A percentile compares a stretch with the other conserved stretches of the same genome.
Conservation (phyloP, 176 grass and related monocot species). For the Canna indica region DNA sequence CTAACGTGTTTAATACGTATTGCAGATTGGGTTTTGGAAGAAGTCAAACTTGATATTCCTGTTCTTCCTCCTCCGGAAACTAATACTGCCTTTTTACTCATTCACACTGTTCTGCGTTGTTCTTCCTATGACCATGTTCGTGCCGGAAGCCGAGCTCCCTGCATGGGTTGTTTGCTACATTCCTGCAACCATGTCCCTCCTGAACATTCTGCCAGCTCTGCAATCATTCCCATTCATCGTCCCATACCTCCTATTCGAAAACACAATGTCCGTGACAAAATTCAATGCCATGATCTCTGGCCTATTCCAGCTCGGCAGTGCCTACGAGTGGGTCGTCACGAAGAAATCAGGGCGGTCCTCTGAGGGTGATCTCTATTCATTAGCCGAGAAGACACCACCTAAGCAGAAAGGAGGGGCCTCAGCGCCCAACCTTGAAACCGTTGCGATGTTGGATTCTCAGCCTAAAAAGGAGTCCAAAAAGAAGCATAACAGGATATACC, state of each 20-base stretch:
- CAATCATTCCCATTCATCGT: slow-evolving; percentile 44
- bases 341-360: slow-evolving; percentile 39
- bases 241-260: slow-evolving; percentile 43
- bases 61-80: slow-evolving; percentile 46
- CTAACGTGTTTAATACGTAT: neutral
- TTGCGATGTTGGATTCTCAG: neutral
- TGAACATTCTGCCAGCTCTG: slow-evolving; percentile 40
- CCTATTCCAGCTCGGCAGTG: slow-evolving; percentile 38
- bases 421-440: slow-evolving; percentile 6
- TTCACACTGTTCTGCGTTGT: slow-evolving; percentile 48
- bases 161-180: slow-evolving; percentile 48
- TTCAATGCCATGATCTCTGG: slow-evolving; percentile 50
- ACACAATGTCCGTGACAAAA: slow-evolving; percentile 59
- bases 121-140: slow-evolving; percentile 47
- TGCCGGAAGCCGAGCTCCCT: slow-evolving; percentile 36
- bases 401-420: slow-evolving; percentile 5
- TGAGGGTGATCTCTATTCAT: slow-evolving; percentile 25
- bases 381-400: neutral
- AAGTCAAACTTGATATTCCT: slow-evolving; percentile 41
- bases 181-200: slow-evolving; percentile 38
- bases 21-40: slow-evolving; percentile 45
- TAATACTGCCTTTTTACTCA: slow-evolving; percentile 45
- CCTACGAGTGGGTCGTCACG: slow-evolving; percentile 47
- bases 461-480: neutral
- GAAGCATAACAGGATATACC: slow-evolving; percentile 2